A percentile compares a stretch with the other conserved stretches of the same genome.
Evolutionary conservation across 2,329 filamentous ascomycete genomes (phyloP).

Genomic region (Seiridium unicorne): DNA sequence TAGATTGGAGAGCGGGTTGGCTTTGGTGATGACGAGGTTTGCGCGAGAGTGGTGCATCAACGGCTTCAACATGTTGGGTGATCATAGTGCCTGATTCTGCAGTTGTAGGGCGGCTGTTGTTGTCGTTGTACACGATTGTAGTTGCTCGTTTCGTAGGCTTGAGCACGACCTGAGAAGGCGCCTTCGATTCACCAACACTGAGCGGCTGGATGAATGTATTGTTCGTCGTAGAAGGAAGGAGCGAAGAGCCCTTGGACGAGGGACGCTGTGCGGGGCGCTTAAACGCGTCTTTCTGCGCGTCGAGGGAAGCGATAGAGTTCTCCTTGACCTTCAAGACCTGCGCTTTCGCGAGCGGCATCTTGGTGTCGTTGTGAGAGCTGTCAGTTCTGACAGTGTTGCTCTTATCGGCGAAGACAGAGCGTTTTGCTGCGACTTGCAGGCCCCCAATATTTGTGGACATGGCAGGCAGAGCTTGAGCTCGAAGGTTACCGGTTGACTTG

Average conservation of each 20-base stretch:
- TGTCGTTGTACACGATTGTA: slow-evolving; percentile 24
- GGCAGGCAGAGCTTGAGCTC: slow-evolving; percentile 38
- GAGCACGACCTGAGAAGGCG: slow-evolving; percentile 1
- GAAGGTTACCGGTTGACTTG: slow-evolving; percentile 72
- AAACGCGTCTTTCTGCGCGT: slow-evolving; percentile 31
- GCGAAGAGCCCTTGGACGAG: slow-evolving; percentile 18
- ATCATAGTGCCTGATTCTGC: not conserved
- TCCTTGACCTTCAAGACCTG: slow-evolving; percentile 39
- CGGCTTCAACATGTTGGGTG: not conserved
- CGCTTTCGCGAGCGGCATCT: slow-evolving; percentile 18
- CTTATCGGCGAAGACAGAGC: slow-evolving; percentile 78
- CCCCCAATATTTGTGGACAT: slow-evolving; percentile 35
- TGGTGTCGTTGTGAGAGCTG: slow-evolving; percentile 22
- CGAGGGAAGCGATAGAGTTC: slow-evolving; percentile 30
- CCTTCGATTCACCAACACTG: not conserved
- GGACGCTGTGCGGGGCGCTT: slow-evolving; percentile 35
- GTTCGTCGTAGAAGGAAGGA: slow-evolving; percentile 19
- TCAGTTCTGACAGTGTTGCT: slow-evolving; percentile 58
- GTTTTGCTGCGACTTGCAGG: slow-evolving; percentile 67
- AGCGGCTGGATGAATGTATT: slow-evolving; percentile 6
- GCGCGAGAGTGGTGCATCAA: not conserved
- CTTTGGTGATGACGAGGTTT: slow-evolving; percentile 49
- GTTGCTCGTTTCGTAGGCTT: slow-evolving; percentile 12
- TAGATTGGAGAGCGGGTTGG: slow-evolving; percentile 48
- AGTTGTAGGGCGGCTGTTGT: slow-evolving; percentile 1